These are phyloP conservation scores for Platismatia glauca DNA, from an alignment of 495 filamentous ascomycete species.

Conservation along the genomic window DNA sequence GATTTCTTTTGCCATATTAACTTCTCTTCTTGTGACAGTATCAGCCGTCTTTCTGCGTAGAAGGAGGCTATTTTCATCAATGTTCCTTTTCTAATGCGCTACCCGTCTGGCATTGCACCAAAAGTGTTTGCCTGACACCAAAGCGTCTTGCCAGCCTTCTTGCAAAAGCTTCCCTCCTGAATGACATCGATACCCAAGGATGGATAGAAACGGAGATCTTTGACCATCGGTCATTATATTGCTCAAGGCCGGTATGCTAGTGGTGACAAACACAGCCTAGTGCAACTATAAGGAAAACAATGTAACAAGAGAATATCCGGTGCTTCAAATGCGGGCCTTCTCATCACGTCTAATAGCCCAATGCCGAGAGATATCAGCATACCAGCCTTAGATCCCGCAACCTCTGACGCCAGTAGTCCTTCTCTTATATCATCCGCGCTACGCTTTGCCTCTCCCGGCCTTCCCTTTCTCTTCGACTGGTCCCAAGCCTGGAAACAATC, in stretches of 20 bases:
- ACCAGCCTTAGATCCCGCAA: neutral
- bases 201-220: neutral
- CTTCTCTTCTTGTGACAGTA: neutral
- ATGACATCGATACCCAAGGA: neutral
- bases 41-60: neutral
- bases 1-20: neutral
- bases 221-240: neutral
- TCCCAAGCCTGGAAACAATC: constrained; percentile 8
- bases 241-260: neutral
- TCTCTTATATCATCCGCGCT: neutral
- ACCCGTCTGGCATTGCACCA: neutral
- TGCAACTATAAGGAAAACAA: neutral
- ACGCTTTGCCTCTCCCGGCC: neutral
- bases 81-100: neutral
- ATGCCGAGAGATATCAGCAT: neutral
- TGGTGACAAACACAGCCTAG: neutral
- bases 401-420: neutral
- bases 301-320: neutral
- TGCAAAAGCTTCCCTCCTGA: neutral
- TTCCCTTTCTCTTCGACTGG: neutral
- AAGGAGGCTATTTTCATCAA: neutral
- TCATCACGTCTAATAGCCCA: neutral
- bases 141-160: neutral
- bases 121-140: neutral
- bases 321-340: neutral